phyloP scores from a whole-genome alignment of 495 filamentous ascomycete genomes.

The Daldinia grandis region DNA sequence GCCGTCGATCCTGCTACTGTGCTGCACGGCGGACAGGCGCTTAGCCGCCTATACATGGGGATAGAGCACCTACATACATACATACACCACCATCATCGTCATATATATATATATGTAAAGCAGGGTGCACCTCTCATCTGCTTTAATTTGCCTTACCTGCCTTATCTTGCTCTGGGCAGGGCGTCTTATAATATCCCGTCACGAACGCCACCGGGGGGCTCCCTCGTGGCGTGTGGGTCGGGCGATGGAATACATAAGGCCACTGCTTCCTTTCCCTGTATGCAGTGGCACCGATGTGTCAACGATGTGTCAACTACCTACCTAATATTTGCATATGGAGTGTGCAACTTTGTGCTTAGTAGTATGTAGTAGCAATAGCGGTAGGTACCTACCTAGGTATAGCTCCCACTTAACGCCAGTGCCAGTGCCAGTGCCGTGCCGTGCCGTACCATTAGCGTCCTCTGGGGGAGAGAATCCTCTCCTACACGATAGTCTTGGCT shows the following conservation, averaged over 20 bases:
- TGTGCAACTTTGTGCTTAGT: not conserved
- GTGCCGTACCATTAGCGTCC: not conserved
- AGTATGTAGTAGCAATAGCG: not conserved
- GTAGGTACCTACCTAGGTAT: not conserved
- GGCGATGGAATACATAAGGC: not conserved
- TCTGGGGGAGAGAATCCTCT: not conserved
- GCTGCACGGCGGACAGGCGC: slow-evolving; percentile 4
- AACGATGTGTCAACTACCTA: not conserved
- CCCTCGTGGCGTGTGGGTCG: slow-evolving; percentile 17
- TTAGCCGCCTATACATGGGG: slow-evolving; percentile 3
- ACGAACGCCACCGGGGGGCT: not conserved
- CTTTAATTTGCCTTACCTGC: not conserved
- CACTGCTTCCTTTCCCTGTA: not conserved
- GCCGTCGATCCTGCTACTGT: not conserved
- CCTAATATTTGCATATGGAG: not conserved
- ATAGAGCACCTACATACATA: slow-evolving; percentile 9
- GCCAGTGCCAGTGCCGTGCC: not conserved
- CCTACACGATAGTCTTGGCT: not conserved
- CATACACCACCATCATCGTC: not conserved
- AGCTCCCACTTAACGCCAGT: not conserved
- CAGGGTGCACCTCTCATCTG: too few species aligned
- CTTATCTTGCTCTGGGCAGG: not conserved
- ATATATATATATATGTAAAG: not conserved
- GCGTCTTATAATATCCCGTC: slow-evolving; percentile 12
- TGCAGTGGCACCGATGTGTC: not conserved